Conservation (phyloP, 1,284 basidiomycete species). For the Cutaneotrichosporon dermatis region DNA sequence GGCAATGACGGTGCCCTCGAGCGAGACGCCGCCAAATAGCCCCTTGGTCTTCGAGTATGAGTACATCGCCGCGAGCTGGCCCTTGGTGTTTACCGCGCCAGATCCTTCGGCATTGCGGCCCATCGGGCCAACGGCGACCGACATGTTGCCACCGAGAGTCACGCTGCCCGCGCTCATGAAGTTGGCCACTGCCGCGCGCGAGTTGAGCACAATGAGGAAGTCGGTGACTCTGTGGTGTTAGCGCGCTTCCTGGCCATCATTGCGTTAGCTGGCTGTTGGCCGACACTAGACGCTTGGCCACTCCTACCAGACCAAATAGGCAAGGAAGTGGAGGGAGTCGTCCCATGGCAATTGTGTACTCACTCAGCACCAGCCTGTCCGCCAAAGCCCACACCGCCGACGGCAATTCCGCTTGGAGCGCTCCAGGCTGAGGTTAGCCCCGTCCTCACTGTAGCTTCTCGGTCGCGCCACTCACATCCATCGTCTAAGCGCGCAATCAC, state of each 20-base stretch:
- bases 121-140: slow-evolving; percentile 81
- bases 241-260: slow-evolving; percentile 44
- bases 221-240: slow-evolving; percentile 68
- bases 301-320: too few species aligned
- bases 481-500: slow-evolving; percentile 82
- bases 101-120: slow-evolving; percentile 92
- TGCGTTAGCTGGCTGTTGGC: too few species aligned
- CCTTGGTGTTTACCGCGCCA: slow-evolving; percentile 78
- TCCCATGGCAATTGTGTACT: slow-evolving; percentile 16
- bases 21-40: slow-evolving; percentile 70
- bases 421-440: slow-evolving; percentile 66
- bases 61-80: slow-evolving; percentile 92
- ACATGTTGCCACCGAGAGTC: slow-evolving; percentile 45
- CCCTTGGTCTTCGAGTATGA: slow-evolving; percentile 93
- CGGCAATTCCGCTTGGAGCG: slow-evolving; percentile 88
- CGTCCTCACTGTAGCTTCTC: too few species aligned
- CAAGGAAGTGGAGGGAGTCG: too few species aligned
- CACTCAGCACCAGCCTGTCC: slow-evolving; percentile 59
- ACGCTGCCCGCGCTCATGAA: slow-evolving; percentile 95
- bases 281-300: too few species aligned
- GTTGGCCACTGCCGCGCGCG: slow-evolving; percentile 58
- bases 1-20: slow-evolving; percentile 91
- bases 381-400: slow-evolving; percentile 88
- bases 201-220: slow-evolving; percentile 87
- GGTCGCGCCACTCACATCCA: slow-evolving; percentile 60